Percentiles rank a stretch among this genome's conserved stretches.
These are phyloP conservation scores for Eucalyptus cloeziana DNA, from an alignment of 345 rosid species.

Conservation along the genomic window DNA sequence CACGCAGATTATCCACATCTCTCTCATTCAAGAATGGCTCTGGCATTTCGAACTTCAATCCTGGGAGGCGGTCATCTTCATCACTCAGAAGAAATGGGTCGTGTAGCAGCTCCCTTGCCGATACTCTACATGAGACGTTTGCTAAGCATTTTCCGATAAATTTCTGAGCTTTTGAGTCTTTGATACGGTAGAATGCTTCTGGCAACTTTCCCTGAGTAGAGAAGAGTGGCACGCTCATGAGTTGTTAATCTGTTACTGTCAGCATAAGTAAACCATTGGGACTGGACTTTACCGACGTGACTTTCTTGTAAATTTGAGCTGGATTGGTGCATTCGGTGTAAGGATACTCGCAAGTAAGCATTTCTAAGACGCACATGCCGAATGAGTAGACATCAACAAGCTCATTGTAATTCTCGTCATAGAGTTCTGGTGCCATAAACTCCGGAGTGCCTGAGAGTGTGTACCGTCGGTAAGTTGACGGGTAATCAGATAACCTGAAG, in stretches of 20 bases:
- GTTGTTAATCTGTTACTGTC: not conserved
- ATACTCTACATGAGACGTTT: constrained; percentile 54
- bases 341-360: constrained; percentile 85
- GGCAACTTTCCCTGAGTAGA: constrained; percentile 72
- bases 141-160: constrained; percentile 76
- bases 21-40: constrained; percentile 2
- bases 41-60: not conserved
- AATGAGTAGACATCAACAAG: constrained; percentile 88
- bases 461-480: not conserved
- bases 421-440: constrained; percentile 96
- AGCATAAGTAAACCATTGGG: not conserved
- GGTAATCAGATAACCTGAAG: not conserved
- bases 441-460: constrained; percentile 72
- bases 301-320: constrained; percentile 96
- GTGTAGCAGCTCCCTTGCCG: constrained; percentile 59
- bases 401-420: constrained; percentile 85
- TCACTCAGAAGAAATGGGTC: constrained; percentile 56
- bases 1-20: constrained; percentile 1
- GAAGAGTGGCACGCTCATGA: not conserved
- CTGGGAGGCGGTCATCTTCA: constrained; percentile 4
- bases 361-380: constrained; percentile 91
- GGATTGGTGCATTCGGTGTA: constrained; percentile 84
- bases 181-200: constrained; percentile 50
- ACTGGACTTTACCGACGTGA: constrained; percentile 42
- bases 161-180: constrained; percentile 43